These are phyloP conservation scores for Phialocephala subalpina DNA, from an alignment of 2,329 filamentous ascomycete species.

Conservation along the genomic window DNA sequence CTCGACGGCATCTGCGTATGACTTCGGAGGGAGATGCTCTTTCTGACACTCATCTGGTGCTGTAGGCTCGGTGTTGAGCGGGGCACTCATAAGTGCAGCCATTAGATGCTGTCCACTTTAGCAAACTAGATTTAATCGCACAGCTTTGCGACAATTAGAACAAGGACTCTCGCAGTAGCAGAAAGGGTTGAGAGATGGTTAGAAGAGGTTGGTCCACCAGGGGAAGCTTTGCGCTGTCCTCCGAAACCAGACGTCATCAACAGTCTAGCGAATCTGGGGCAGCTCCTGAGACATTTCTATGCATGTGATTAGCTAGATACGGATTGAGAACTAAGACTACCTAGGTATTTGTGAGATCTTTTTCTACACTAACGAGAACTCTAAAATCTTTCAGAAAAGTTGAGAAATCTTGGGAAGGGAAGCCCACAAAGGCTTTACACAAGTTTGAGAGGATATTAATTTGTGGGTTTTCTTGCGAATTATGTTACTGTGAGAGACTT, in stretches of 20 bases:
- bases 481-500: neutral
- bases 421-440: too few species aligned
- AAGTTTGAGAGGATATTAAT: too few species aligned
- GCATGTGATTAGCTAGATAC: neutral
- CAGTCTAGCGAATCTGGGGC: neutral
- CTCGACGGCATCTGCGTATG: conserved; percentile 48
- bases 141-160: conserved; percentile 3
- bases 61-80: conserved; percentile 43
- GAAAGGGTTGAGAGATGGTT: neutral
- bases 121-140: neutral
- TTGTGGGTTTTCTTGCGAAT: too few species aligned
- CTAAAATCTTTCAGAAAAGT: too few species aligned
- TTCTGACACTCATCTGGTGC: conserved; percentile 43
- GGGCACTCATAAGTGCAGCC: conserved; percentile 26
- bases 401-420: too few species aligned
- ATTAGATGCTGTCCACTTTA: conserved; percentile 17
- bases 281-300: neutral
- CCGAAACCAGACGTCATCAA: neutral
- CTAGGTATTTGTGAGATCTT: too few species aligned
- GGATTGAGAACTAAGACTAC: too few species aligned
- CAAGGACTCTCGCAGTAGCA: neutral
- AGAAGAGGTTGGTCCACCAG: conserved; percentile 2
- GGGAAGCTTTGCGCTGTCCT: neutral
- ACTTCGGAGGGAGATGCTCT: conserved; percentile 47
- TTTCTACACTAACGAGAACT: too few species aligned